A percentile compares a stretch with the other conserved stretches of the same genome.
phyloP scores from a whole-genome alignment of 1,139 yeast species.

The Nadsonia commutata region DNA sequence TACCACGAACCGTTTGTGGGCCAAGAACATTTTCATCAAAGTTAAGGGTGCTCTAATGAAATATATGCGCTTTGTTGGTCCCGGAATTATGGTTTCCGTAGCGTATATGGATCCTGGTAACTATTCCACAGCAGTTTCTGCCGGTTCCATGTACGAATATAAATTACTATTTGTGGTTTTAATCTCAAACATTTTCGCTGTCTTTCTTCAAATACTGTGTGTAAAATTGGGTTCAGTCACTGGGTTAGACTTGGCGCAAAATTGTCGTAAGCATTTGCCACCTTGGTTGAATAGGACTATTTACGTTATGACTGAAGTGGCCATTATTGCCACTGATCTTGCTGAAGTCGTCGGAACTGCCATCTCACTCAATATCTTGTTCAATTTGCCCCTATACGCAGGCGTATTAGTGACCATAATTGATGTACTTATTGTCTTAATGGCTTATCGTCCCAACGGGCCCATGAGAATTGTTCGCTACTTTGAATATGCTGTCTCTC shows the following conservation, averaged over 20 bases:
- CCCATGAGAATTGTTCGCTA: constrained; percentile 47
- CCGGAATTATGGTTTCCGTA: constrained; percentile 62
- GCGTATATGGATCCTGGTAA: constrained; percentile 84
- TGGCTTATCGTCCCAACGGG: constrained; percentile 62
- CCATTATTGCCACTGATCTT: constrained; percentile 71
- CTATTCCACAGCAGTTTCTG: constrained; percentile 64
- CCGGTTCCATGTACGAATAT: constrained; percentile 56
- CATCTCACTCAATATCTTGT: constrained; percentile 56
- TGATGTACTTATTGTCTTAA: constrained; percentile 58
- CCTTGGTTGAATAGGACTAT: constrained; percentile 39
- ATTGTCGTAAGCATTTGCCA: constrained; percentile 51
- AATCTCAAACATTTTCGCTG: constrained; percentile 55
- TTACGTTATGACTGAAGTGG: constrained; percentile 63
- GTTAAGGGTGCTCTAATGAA: constrained; percentile 25
- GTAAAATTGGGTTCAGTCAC: constrained; percentile 70
- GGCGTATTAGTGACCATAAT: constrained; percentile 60
- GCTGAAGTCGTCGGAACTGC: constrained; percentile 89
- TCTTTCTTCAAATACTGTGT: constrained; percentile 57
- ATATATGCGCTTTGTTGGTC: constrained; percentile 53
- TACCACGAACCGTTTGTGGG: too few relatives aligned
- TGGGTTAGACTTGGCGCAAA: constrained; percentile 60
- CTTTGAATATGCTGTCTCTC: constrained; percentile 55
- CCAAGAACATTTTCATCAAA: background rate
- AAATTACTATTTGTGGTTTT: constrained; percentile 53
- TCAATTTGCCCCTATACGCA: constrained; percentile 59